Percentiles rank a stretch among this genome's conserved stretches.
phyloP scores from a whole-genome alignment of 257 asterid genomes.

The Lantana camara region DNA sequence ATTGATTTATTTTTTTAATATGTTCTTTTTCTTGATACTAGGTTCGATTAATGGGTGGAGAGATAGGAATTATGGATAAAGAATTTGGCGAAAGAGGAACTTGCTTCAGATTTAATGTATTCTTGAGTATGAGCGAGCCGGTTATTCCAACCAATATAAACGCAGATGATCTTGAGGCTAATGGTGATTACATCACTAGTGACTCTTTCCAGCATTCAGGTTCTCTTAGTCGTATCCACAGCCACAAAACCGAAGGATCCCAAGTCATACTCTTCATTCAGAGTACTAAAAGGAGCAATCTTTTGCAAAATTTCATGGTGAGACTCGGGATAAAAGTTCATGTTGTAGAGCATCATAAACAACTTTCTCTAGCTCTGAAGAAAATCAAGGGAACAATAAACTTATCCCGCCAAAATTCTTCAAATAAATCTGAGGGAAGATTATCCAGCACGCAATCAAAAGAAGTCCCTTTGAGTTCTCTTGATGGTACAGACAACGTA shows the following conservation, averaged over 20 bases:
- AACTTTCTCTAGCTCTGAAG: constrained; percentile 48
- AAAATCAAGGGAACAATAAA: constrained; percentile 35
- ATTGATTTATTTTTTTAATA: not conserved
- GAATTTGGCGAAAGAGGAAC: constrained; percentile 58
- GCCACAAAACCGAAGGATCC: constrained; percentile 49
- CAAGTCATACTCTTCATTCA: constrained; percentile 57
- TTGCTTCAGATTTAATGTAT: constrained; percentile 55
- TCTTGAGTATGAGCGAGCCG: constrained; percentile 26
- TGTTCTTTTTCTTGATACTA: constrained; percentile 8
- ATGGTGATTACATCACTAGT: constrained; percentile 14
- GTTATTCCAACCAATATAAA: not conserved
- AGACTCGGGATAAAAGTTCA: constrained; percentile 55
- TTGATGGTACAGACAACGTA: constrained; percentile 43
- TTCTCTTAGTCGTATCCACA: constrained; percentile 22
- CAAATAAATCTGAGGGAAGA: constrained; percentile 27
- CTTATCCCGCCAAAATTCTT: constrained; percentile 29
- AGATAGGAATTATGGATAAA: constrained; percentile 61
- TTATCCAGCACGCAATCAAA: constrained; percentile 43
- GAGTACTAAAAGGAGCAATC: constrained; percentile 46
- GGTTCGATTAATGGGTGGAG: constrained; percentile 86
- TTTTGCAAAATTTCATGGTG: constrained; percentile 49
- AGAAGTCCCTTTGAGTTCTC: constrained; percentile 50
- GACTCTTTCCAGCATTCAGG: constrained; percentile 32
- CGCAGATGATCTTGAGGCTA: constrained; percentile 36
- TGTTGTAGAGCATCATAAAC: constrained; percentile 43